phyloP scores from a whole-genome alignment of 805 yeast species.

The Dipodascus albidus region DNA sequence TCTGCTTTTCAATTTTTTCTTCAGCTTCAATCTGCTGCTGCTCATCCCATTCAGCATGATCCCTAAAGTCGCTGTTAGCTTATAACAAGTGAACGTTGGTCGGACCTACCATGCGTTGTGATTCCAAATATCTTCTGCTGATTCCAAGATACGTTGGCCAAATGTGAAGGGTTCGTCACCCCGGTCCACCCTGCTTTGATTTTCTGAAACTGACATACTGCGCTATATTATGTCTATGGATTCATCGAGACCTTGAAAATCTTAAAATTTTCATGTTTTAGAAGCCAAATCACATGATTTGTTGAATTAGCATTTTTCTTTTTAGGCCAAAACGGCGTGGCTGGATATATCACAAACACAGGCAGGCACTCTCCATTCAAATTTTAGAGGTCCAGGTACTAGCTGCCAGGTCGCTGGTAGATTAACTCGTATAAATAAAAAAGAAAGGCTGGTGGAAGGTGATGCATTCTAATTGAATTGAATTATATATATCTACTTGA shows the following conservation, averaged over 20 bases:
- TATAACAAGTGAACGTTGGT: background rate
- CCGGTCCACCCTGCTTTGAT: constrained; percentile 30
- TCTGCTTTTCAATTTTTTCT: constrained; percentile 61
- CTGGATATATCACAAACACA: no score
- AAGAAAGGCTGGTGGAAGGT: no score
- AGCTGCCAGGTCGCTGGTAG: no score
- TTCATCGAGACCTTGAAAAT: background rate
- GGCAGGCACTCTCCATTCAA: background rate
- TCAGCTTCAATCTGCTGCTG: constrained; percentile 72
- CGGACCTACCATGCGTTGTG: constrained; percentile 68
- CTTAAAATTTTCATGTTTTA: background rate
- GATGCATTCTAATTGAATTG: no score
- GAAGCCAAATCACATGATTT: no score
- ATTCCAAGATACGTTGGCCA: constrained; percentile 70
- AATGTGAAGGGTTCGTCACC: constrained; percentile 85
- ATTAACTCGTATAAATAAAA: no score
- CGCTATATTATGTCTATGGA: background rate
- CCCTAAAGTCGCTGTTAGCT: constrained; percentile 33
- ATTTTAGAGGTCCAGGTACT: background rate
- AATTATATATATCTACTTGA: no score
- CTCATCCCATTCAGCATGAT: constrained; percentile 95
- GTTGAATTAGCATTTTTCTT: background rate
- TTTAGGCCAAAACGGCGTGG: background rate
- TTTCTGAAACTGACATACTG: constrained; percentile 5
- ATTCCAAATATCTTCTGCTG: constrained; percentile 68